These are phyloP conservation scores for Beauveria scarabaeidicola DNA, from an alignment of 2,329 filamentous ascomycete genomes.

Conservation along the genomic window DNA sequence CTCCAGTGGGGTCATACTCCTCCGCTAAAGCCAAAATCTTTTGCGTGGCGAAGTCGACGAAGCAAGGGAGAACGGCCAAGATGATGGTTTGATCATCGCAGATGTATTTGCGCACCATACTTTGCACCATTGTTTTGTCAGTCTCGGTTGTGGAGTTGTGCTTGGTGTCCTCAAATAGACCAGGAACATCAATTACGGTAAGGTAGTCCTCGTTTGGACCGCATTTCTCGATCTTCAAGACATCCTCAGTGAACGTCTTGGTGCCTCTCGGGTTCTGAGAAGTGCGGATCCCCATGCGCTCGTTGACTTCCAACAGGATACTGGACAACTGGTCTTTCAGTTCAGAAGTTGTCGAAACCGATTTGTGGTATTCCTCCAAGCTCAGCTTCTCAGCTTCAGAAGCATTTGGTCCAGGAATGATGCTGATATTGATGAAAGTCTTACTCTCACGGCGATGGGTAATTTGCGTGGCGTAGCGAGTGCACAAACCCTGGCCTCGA, in stretches of 20 bases:
- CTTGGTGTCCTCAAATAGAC: constrained; percentile 37
- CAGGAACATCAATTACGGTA: constrained; percentile 47
- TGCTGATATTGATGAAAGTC: constrained; percentile 32
- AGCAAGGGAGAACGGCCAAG: constrained; percentile 30
- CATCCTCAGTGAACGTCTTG: constrained; percentile 36
- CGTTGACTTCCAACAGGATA: constrained; percentile 30
- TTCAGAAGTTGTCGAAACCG: constrained; percentile 15
- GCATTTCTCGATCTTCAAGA: constrained; percentile 31
- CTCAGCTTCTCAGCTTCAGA: constrained; percentile 10
- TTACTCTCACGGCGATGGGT: constrained; percentile 26
- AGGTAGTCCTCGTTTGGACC: constrained; percentile 38
- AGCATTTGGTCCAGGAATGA: constrained; percentile 26
- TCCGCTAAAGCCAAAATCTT: constrained; percentile 34
- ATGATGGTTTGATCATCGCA: constrained; percentile 36
- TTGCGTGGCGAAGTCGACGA: constrained; percentile 36
- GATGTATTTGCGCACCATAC: constrained; percentile 41
- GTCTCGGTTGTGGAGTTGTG: constrained; percentile 32
- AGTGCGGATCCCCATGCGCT: constrained; percentile 34
- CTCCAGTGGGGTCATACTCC: constrained; percentile 25
- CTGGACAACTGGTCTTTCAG: constrained; percentile 26
- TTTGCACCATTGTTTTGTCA: constrained; percentile 36
- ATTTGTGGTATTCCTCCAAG: constrained; percentile 9
- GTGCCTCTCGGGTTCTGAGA: constrained; percentile 7
- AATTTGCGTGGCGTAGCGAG: constrained; percentile 22
- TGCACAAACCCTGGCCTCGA: constrained; percentile 21